phyloP scores from a whole-genome alignment of 805 yeast genomes.

The Candida chilensis region DNA sequence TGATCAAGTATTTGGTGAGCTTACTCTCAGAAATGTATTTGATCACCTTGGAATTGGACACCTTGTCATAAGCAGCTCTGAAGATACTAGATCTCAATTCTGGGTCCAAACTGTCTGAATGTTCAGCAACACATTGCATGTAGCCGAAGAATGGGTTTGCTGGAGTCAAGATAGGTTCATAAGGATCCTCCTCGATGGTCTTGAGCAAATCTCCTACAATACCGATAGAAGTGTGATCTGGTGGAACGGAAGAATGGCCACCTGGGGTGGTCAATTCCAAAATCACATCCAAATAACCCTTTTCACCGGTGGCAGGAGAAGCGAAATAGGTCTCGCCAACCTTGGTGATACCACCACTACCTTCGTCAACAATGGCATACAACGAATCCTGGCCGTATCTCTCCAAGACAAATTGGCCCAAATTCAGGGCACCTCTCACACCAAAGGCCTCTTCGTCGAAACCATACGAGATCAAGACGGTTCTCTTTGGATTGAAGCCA shows the following conservation, averaged over 20 bases:
- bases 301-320: slow-evolving; percentile 38
- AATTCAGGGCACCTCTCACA: slow-evolving; percentile 44
- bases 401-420: slow-evolving; percentile 36
- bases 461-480: slow-evolving; percentile 59
- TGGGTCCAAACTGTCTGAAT: slow-evolving; percentile 16
- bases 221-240: slow-evolving; percentile 76
- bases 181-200: slow-evolving; percentile 49
- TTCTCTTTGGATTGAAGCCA: slow-evolving; percentile 52
- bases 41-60: slow-evolving; percentile 18
- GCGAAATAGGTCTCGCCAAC: slow-evolving; percentile 40
- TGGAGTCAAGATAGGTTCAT: slow-evolving; percentile 30
- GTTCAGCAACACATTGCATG: slow-evolving; percentile 57
- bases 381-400: slow-evolving; percentile 55
- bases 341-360: slow-evolving; percentile 31
- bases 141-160: slow-evolving; percentile 52
- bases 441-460: slow-evolving; percentile 78
- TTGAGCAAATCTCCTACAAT: slow-evolving; percentile 51
- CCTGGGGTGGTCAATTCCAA: slow-evolving; percentile 54
- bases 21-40: slow-evolving; percentile 8
- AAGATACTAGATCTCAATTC: slow-evolving; percentile 18
- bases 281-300: slow-evolving; percentile 25
- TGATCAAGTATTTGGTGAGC: slow-evolving; percentile 15
- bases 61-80: slow-evolving; percentile 22
- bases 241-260: slow-evolving; percentile 79
- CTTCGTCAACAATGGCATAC: slow-evolving; percentile 66